Conservation (phyloP, 176 grass and related monocot genomes). For the Cenchrus fungigraminus region DNA sequence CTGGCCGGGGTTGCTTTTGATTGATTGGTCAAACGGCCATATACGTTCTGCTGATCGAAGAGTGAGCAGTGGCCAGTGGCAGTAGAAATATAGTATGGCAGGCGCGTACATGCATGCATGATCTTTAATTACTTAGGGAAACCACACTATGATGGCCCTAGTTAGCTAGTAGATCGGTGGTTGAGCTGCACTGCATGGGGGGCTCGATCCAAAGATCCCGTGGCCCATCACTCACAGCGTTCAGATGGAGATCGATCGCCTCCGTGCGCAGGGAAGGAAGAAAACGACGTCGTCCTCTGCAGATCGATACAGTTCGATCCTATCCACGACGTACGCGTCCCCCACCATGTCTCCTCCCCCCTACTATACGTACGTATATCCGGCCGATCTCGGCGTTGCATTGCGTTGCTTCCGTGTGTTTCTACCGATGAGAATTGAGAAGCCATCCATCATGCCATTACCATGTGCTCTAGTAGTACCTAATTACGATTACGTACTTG, state of each 20-base stretch:
- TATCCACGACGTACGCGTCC: slow-evolving; percentile 5
- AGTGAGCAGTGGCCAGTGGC: background rate
- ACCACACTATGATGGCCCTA: background rate
- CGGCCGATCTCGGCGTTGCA: too few relatives aligned
- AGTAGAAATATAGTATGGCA: background rate
- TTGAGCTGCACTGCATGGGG: slow-evolving; percentile 19
- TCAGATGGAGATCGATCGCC: slow-evolving; percentile 23
- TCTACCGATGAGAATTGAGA: background rate
- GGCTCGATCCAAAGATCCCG: background rate
- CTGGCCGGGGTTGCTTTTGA: background rate
- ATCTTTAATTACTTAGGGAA: background rate
- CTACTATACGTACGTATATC: too few relatives aligned
- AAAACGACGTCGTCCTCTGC: background rate
- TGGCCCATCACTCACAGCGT: background rate
- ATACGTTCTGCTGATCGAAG: background rate
- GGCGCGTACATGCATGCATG: too few relatives aligned
- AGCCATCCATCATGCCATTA: too few relatives aligned
- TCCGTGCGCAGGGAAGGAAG: background rate
- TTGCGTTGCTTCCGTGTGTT: background rate
- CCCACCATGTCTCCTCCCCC: background rate
- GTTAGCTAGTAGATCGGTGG: slow-evolving; percentile 5
- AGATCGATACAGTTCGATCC: slow-evolving; percentile 7
- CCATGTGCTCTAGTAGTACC: too few relatives aligned
- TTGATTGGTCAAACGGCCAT: background rate
- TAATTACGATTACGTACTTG: too few relatives aligned